phyloP scores from a whole-genome alignment of 2,329 filamentous ascomycete species.

The Sclerotinia minor region DNA sequence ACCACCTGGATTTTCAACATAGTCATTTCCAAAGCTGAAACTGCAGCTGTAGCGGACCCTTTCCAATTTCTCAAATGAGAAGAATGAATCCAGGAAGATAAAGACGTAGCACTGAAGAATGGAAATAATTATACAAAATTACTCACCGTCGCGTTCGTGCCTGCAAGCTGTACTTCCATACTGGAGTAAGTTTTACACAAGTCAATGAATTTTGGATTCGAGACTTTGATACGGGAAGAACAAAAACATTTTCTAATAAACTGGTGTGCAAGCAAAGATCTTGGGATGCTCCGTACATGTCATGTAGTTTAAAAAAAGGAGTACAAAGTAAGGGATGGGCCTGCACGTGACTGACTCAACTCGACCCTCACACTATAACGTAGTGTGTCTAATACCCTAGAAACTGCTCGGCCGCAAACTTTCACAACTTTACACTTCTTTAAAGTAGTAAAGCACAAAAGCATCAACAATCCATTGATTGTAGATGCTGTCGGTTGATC shows the following conservation, averaged over 20 bases:
- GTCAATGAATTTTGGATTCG: not conserved
- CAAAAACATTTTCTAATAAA: not conserved
- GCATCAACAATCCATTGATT: not conserved
- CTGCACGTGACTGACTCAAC: not conserved
- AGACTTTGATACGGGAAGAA: not conserved
- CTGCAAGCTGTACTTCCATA: not conserved
- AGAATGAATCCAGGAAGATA: not conserved
- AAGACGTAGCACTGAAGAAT: not conserved
- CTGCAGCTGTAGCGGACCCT: accelerated
- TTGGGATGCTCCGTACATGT: not conserved
- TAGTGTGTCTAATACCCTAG: not conserved
- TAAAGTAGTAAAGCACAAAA: not conserved
- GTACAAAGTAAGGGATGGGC: not conserved
- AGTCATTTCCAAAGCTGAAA: not conserved
- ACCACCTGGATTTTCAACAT: not conserved
- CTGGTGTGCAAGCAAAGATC: not conserved
- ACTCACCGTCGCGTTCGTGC: not conserved
- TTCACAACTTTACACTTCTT: not conserved
- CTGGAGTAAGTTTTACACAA: not conserved
- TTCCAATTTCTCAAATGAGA: too few relatives aligned
- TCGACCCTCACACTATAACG: not conserved
- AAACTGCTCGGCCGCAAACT: not conserved
- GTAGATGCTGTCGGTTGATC: too few relatives aligned
- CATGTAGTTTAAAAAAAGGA: not conserved
- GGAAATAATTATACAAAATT: not conserved